Percentiles rank a stretch among this genome's conserved stretches.
Evolutionary conservation across 805 yeast genomes (phyloP).

Genomic region (Candida michaelii): DNA sequence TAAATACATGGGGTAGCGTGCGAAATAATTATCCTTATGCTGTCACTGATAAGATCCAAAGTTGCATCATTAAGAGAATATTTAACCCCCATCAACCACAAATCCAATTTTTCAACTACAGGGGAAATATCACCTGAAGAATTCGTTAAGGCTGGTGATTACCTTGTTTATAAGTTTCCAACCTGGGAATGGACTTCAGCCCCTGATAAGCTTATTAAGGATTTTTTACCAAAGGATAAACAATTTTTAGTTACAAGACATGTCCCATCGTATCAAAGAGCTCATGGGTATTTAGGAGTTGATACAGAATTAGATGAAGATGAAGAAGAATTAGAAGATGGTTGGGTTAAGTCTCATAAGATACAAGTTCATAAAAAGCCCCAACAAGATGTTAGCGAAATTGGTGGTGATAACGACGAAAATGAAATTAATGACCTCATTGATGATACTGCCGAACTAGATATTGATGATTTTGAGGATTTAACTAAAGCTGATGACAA

Average conservation of each 20-base stretch:
- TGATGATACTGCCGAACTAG: slow-evolving; percentile 43
- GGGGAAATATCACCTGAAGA: slow-evolving; percentile 97
- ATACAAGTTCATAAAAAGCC: slow-evolving; percentile 34
- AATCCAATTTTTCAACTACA: slow-evolving; percentile 79
- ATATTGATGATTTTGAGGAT: slow-evolving; percentile 33
- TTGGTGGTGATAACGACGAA: slow-evolving; percentile 17
- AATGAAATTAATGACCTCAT: slow-evolving; percentile 49
- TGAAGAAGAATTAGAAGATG: slow-evolving; percentile 49
- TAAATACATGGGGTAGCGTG: slow-evolving; percentile 1
- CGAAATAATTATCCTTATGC: slow-evolving; percentile 3
- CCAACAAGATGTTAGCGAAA: slow-evolving; percentile 7
- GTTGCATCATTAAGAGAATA: slow-evolving; percentile 86
- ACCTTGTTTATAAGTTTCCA: slow-evolving; percentile 85
- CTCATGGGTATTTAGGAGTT: slow-evolving; percentile 50
- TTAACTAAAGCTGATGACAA: slow-evolving; percentile 24
- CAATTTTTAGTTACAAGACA: slow-evolving; percentile 86
- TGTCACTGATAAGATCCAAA: slow-evolving; percentile 57
- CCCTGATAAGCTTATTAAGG: slow-evolving; percentile 43
- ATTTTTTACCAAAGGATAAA: slow-evolving; percentile 81
- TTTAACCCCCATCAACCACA: slow-evolving; percentile 84
- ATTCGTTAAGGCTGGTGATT: slow-evolving; percentile 92
- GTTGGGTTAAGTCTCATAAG: slow-evolving; percentile 55
- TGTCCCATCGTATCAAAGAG: slow-evolving; percentile 83
- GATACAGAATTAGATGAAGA: slow-evolving; percentile 38
- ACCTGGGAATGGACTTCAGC: slow-evolving; percentile 85